A percentile compares a stretch with the other conserved stretches of the same genome.
Conservation (phyloP, 2,329 filamentous ascomycete species). For the Colletotrichum filicis region DNA sequence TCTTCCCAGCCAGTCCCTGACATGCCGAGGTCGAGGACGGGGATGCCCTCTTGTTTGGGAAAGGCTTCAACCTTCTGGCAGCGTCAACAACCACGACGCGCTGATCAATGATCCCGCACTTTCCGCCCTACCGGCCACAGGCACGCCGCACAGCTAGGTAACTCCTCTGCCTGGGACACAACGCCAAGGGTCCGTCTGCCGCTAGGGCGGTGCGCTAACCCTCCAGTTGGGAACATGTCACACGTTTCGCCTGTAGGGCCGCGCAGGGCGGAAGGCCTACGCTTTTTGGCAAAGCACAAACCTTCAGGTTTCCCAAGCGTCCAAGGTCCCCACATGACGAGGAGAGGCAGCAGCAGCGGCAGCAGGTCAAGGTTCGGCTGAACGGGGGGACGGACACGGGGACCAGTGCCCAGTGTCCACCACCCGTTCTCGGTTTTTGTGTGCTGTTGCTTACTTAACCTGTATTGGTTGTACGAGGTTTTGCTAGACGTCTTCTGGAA, state of each 20-base stretch:
- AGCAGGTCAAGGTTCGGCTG: neutral
- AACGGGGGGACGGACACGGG: neutral
- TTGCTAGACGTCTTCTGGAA: slow-evolving; percentile 16
- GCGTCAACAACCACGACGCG: slow-evolving; percentile 7
- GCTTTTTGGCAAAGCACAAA: neutral
- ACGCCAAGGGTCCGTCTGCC: slow-evolving; percentile 18
- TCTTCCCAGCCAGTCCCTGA: neutral
- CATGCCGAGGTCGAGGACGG: slow-evolving; percentile 27
- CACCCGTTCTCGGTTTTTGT: neutral
- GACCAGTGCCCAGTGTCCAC: neutral
- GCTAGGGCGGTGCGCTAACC: slow-evolving; percentile 16
- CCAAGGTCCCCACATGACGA: neutral
- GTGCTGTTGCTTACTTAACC: neutral
- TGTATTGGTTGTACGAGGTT: neutral
- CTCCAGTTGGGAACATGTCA: slow-evolving; percentile 10
- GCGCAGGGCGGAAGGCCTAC: neutral
- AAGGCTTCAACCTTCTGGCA: neutral
- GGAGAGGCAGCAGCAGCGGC: neutral
- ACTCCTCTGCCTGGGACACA: neutral
- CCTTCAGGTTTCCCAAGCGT: neutral
- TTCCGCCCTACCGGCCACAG: slow-evolving; percentile 27
- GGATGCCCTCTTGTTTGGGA: slow-evolving; percentile 22
- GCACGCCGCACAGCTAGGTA: too few species aligned
- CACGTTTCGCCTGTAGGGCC: slow-evolving; percentile 2
- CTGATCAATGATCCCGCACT: slow-evolving; percentile 30